Conservation (phyloP, 139 green algal species). For the Chlorella ohadii region DNA sequence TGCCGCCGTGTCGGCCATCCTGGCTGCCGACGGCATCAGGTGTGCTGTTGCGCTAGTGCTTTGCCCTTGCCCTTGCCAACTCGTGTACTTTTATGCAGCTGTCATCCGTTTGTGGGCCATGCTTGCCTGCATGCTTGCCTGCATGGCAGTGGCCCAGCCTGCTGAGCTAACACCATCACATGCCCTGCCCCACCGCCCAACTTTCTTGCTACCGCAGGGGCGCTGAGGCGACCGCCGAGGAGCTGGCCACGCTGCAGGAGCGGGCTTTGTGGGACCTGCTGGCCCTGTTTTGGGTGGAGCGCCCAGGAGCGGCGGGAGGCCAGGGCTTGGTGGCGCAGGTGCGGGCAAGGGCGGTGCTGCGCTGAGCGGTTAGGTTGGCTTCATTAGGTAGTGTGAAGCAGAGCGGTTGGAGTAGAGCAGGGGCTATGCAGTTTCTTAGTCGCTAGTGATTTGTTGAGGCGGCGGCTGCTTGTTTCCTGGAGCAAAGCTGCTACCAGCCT, state of each 20-base stretch:
- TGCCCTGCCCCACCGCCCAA: background rate
- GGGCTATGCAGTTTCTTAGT: too few relatives aligned
- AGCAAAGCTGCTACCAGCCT: too few relatives aligned
- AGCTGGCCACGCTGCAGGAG: slow-evolving; percentile 39
- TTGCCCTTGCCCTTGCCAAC: background rate
- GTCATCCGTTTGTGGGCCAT: background rate
- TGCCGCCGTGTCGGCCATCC: slow-evolving; percentile 11
- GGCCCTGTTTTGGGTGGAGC: slow-evolving; percentile 47
- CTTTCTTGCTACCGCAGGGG: background rate
- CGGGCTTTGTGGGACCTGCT: slow-evolving; percentile 48
- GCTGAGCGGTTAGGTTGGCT: too few relatives aligned
- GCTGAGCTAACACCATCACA: background rate
- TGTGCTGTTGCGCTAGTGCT: background rate
- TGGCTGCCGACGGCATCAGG: slow-evolving; percentile 33
- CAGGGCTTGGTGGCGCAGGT: slow-evolving; percentile 27
- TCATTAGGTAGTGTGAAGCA: too few relatives aligned
- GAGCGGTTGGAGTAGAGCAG: too few relatives aligned
- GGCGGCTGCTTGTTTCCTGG: background rate
- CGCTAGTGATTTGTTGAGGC: too few relatives aligned
- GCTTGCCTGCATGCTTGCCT: background rate
- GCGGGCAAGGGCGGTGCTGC: background rate
- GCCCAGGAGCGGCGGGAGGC: background rate
- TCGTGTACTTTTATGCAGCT: background rate
- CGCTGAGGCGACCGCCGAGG: slow-evolving; percentile 17
- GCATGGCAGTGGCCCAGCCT: background rate